Base-by-base conservation (phyloP, 1,139 yeast species). In the Lodderomyces beijingensis region DNA sequence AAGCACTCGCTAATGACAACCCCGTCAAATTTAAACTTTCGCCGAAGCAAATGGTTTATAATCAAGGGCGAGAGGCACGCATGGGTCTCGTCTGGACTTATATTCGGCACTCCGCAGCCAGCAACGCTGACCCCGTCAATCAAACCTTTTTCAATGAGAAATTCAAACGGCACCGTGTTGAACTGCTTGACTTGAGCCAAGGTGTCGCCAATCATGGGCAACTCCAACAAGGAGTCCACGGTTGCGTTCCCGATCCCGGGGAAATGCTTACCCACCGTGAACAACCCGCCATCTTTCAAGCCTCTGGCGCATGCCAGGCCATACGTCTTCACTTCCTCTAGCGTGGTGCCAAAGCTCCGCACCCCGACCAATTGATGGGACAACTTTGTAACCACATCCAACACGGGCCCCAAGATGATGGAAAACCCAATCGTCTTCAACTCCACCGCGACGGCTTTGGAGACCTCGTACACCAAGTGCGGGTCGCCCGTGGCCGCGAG, bases 81-180 rank as follows among this genome's bases (percentile, higher is more conserved):
- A 48, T 77, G 82, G 30, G 74, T 66, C 44, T 77, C 85, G 41
- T 74, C 77, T 12, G 77, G 77, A 18, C 77, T 65, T 12, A 78
- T 68, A 31, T 75, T 71, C 1, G 85, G 85, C n/a, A 77, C 71
- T 3, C 81, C 82, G 42, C 82, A 77, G 4, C 83, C 83, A n/a
- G 83, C 79, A 3, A 75, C 81, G 55, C 72, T 64, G 17, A 77
- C 56, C 0, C 83, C 77, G 49, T 78, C 83, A 26, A 78, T 53
- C 5, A 65, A 39, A n/a, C 62, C 64, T 27, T 61, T 68, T 29
- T 70, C 64, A 27, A 75, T 70, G 30, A 77, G 57, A 34, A 62
- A 60, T 10, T 69, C 68, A 45, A 77, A 78, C 2, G 85, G 83
- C 11, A 70, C 59, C 33, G 70, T 55, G 42, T 75, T 73, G 43